A percentile compares a stretch with the other conserved stretches of the same genome.
Evolutionary conservation across 805 yeast genomes (phyloP).

Genomic region (Saturnispora sanitii): DNA sequence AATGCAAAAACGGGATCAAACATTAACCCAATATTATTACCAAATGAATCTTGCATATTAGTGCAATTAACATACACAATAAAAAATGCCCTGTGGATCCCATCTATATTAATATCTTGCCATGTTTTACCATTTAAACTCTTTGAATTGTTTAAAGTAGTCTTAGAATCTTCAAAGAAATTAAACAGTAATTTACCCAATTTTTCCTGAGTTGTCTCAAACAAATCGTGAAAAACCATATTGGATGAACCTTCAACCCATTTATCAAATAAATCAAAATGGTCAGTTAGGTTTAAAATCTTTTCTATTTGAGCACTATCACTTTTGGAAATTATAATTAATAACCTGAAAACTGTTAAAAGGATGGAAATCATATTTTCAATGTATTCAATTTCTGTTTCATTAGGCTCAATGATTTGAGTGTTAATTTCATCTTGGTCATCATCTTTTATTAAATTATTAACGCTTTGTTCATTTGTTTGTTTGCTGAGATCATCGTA

Average conservation of each 20-base stretch:
- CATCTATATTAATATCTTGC: slow-evolving; percentile 6
- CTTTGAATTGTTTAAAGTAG: neutral
- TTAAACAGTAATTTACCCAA: slow-evolving; percentile 11
- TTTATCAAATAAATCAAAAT: slow-evolving; percentile 12
- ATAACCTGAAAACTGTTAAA: slow-evolving; percentile 5
- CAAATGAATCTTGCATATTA: slow-evolving; percentile 19
- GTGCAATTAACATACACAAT: slow-evolving; percentile 26
- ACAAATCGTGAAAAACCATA: slow-evolving; percentile 11
- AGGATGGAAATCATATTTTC: slow-evolving; percentile 4
- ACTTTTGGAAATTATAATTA: neutral
- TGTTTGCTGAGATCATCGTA: no score
- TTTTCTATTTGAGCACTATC: neutral
- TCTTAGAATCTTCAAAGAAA: neutral
- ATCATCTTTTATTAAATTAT: no score
- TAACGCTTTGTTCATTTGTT: neutral
- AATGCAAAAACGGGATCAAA: slow-evolving; percentile 31
- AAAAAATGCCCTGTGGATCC: slow-evolving; percentile 14
- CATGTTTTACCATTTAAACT: slow-evolving; percentile 4
- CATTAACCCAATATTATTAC: slow-evolving; percentile 26
- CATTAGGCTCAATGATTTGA: neutral
- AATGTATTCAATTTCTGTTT: neutral
- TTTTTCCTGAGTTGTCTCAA: slow-evolving; percentile 12
- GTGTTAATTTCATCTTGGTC: neutral
- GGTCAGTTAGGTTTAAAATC: slow-evolving; percentile 16
- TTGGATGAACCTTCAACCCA: slow-evolving; percentile 1